Conservation (phyloP, 768 basidiomycete species). For the Tulasnella sp. region DNA sequence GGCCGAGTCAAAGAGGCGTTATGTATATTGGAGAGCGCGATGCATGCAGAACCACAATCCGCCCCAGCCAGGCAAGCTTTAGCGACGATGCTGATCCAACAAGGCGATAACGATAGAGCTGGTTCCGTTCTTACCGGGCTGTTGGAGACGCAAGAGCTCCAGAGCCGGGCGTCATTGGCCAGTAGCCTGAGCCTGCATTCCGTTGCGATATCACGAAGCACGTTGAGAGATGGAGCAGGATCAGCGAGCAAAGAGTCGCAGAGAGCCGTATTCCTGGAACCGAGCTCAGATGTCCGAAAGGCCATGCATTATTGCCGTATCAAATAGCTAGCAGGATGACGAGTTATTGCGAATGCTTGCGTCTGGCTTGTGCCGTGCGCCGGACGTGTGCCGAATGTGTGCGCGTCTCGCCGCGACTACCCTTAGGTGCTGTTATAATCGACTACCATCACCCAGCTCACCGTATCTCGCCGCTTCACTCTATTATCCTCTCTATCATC, state of each 20-base stretch:
- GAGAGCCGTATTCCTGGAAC: slow-evolving; percentile 7
- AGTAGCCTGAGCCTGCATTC: neutral
- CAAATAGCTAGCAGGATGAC: too few relatives aligned
- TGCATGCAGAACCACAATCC: neutral
- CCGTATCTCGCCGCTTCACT: neutral
- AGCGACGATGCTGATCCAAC: neutral
- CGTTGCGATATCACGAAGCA: neutral
- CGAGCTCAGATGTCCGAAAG: neutral
- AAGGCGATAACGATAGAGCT: neutral
- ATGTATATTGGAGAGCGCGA: neutral
- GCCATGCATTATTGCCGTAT: neutral
- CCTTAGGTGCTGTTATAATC: neutral
- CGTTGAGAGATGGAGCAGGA: neutral
- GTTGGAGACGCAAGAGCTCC: neutral
- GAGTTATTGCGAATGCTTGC: neutral
- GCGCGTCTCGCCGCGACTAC: neutral
- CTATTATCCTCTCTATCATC: neutral
- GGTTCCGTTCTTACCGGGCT: neutral
- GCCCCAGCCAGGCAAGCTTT: neutral
- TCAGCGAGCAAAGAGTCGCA: slow-evolving; percentile 2
- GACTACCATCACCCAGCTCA: neutral
- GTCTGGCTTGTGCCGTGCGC: neutral
- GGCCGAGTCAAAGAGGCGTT: neutral
- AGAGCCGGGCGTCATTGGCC: neutral
- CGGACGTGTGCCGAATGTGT: neutral